Evolutionary conservation across 345 rosid genomes (phyloP), one percentile per base, ranked within the genome.

Genomic region (Triadica sebifera): DNA sequence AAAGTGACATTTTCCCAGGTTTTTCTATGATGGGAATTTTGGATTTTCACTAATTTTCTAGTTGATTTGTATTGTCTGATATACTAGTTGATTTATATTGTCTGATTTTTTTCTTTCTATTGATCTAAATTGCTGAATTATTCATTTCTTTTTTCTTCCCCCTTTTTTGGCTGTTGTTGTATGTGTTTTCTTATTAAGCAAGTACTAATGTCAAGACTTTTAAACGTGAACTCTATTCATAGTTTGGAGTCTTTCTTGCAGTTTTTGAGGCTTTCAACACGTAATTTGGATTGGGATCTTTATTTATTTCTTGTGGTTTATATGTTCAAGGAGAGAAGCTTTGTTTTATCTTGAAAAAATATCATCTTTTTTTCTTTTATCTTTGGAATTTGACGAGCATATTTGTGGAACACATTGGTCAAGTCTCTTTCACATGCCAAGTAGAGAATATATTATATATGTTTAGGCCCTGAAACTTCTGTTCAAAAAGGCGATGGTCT

Each of bases 1-100:
- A n/a, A 65, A 72, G 69, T 74, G 76, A 60, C 22, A 58, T 80
- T 78, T 73, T 84, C 81, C 57, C 77, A 71, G 56, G 43, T 43
- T 77, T 78, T 80, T 65, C 71, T 73, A n/a, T 69, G 75, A 62
- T 52, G 84, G 85, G 81, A 78, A 80, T 65, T 74, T 79, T 77
- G 17, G 43, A 50, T 50, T 75, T 66, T 70, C 61, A 37, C 72
- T 73, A 70, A 71, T 60, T 55, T 65, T 67, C 34, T 53, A 8
- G 13, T 70, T 50, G 24, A 66, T 63, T 46, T 82, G 79, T 75
- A 75, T 13, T 69, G 59, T 71, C 20, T 60, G 53, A 57, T 73
- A 72, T 73, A 39, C 65, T 8, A 6, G 17, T 70, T 45, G 46
- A 66, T 63, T 38, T 80, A 74, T 73, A 78, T 5, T 69, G 69